Evolutionary conservation across 305 asterid species (phyloP), one percentile per base, ranked within the genome.

Genomic region (Monarda citriodora): DNA sequence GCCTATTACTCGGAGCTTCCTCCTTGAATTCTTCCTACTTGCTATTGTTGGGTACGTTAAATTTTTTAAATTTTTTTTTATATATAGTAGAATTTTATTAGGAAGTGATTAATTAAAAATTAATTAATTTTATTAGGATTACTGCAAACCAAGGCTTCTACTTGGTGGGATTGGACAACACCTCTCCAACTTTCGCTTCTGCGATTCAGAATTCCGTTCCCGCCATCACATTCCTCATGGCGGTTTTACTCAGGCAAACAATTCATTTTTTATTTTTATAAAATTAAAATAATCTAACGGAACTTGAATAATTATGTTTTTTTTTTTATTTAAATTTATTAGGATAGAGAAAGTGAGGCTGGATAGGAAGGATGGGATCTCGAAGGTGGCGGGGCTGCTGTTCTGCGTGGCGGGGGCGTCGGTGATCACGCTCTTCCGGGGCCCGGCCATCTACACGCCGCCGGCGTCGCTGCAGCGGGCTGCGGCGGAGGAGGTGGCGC

Each of bases 201-300:
- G 99, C 99, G 7, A 87, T 95, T 45, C 99, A 94, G 61, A 94
- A 94, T 47, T 94, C 97, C 14, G 99, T 94, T 62, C 99, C 99
- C 5, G 99, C 99, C 67, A 84, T 94, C 53, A 94, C 99, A 13
- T 94, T 94, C 76, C 82, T 94, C 71, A 83, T 95, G 96, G 99
- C 99, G 5, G 87, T 48, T 41, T 1, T 85, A 3, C 96, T 95
- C 74, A 85, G 97, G 99, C 80, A 46, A 26, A n/a, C 31, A 26
- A 26, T 26, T 26, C 31, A 26, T 26, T 26, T 0, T 1, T 32
- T 7, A 34, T 0, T 7, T 34, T 34, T 34, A n/a, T 7, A 0
- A 34, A 34, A 4, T 34, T 32, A 32, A 7, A 34, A 34, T 1
- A 34, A 34, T 34, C 32, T 29, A 29, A 29, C 7, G 32, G 6